Evolutionary conservation across 176 grass and related monocot genomes (phyloP).

Genomic region (Oryza punctata): DNA sequence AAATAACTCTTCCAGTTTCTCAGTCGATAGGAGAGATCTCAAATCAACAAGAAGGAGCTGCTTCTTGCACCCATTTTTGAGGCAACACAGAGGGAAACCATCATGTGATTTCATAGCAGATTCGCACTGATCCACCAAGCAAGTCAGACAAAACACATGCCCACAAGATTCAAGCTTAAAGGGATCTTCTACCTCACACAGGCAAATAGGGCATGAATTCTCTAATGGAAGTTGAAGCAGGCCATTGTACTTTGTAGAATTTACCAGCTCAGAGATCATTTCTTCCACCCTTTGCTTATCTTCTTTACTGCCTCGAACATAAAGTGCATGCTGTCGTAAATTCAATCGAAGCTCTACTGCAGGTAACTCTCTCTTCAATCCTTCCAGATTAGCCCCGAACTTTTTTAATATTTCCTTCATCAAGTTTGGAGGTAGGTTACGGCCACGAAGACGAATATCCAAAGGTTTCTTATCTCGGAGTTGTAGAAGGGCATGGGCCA

Average conservation of each 20-base stretch:
- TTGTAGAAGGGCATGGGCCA: constrained; percentile 57
- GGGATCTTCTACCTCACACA: constrained; percentile 85
- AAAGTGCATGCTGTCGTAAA: constrained; percentile 56
- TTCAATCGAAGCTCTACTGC: constrained; percentile 57
- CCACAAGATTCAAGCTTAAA: constrained; percentile 89
- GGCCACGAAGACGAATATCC: constrained; percentile 62
- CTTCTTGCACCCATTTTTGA: constrained; percentile 66
- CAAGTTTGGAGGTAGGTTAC: constrained; percentile 60
- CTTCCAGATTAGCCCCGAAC: constrained; percentile 76
- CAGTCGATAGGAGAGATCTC: constrained; percentile 53
- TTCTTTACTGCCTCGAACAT: constrained; percentile 72
- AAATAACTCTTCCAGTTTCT: constrained; percentile 78
- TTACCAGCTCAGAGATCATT: constrained; percentile 54
- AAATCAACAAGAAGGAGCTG: constrained; percentile 64
- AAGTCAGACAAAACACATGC: constrained; percentile 70
- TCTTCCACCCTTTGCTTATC: constrained; percentile 67
- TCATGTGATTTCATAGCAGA: constrained; percentile 65
- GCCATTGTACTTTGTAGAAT: constrained; percentile 37
- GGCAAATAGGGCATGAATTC: constrained; percentile 75
- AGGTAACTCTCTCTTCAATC: constrained; percentile 63
- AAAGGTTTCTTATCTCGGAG: constrained; percentile 63
- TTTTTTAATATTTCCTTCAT: constrained; percentile 79
- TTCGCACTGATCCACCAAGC: constrained; percentile 85
- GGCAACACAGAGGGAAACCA: constrained; percentile 77
- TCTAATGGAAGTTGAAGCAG: constrained; percentile 36